phyloP scores from a whole-genome alignment of 2,329 filamentous ascomycete species.

The Dryadomyces quercivorus region DNA sequence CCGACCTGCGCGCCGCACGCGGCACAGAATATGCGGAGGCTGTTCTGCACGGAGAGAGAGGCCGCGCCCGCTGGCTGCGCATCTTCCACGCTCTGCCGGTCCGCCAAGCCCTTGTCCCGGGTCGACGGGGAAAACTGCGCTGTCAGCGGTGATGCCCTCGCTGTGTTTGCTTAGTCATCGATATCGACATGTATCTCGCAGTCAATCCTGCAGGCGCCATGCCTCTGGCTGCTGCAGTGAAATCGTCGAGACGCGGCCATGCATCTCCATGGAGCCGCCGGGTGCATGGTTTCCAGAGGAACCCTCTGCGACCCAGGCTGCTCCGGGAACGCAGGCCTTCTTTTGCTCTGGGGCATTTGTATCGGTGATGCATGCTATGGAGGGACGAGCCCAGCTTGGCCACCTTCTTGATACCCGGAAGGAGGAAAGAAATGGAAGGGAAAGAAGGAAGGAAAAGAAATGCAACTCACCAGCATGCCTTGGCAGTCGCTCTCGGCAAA shows the following conservation, averaged over 20 bases:
- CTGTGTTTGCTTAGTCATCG: neutral
- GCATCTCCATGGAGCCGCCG: conserved; percentile 1
- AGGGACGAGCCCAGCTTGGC: conserved; percentile 25
- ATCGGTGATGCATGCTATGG: conserved; percentile 52
- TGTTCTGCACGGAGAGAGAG: conserved; percentile 4
- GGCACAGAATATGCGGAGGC: conserved; percentile 30
- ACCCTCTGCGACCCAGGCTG: neutral
- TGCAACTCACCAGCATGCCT: conserved; percentile 27
- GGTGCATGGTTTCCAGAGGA: conserved; percentile 8
- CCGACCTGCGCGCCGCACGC: conserved; percentile 35
- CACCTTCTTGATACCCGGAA: conserved; percentile 50
- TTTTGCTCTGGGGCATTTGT: conserved; percentile 53
- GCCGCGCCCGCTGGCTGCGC: neutral
- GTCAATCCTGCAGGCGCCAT: conserved; percentile 33
- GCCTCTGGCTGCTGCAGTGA: conserved; percentile 36
- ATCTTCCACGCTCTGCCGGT: conserved; percentile 15
- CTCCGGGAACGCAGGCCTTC: conserved; percentile 6
- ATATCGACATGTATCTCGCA: conserved; percentile 37
- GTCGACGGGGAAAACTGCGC: conserved; percentile 27
- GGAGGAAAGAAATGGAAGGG: neutral
- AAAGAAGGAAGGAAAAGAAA: conserved; percentile 5
- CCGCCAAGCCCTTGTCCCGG: conserved; percentile 16
- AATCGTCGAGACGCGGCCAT: conserved; percentile 24
- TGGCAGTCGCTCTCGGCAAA: conserved; percentile 55
- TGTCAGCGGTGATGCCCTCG: neutral